Conservation (phyloP, 2,329 filamentous ascomycete species). For the Incumbomyces lentus region DNA sequence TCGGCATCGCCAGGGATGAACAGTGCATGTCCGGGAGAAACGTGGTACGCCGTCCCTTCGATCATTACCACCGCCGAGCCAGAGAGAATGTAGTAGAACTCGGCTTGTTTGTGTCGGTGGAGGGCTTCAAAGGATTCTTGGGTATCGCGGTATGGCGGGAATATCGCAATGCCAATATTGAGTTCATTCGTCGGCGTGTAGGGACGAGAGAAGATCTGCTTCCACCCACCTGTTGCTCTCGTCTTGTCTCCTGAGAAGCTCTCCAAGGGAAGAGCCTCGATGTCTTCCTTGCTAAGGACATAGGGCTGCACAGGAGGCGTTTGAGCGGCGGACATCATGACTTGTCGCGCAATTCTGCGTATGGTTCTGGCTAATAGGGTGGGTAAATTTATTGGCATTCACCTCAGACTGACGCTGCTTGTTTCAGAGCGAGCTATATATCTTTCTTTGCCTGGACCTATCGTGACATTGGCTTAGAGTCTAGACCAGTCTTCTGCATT, state of each 20-base stretch:
- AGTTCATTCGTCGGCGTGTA: neutral
- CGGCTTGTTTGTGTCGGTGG: conserved; percentile 34
- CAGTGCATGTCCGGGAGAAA: conserved; percentile 28
- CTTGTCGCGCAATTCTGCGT: neutral
- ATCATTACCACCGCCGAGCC: conserved; percentile 30
- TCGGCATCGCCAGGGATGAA: conserved; percentile 36
- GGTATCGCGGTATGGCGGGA: neutral
- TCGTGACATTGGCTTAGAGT: too few relatives aligned
- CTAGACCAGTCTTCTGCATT: too few relatives aligned
- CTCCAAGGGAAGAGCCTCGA: neutral
- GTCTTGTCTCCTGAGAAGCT: neutral
- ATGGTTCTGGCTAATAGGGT: too few relatives aligned
- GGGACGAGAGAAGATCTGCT: neutral
- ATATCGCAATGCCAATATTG: neutral
- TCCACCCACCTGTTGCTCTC: neutral
- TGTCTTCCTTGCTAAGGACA: neutral
- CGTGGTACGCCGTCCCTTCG: conserved; percentile 26
- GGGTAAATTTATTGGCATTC: too few relatives aligned
- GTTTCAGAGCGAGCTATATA: too few relatives aligned
- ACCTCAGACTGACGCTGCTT: too few relatives aligned
- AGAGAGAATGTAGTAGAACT: conserved; percentile 33
- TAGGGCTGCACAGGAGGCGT: neutral
- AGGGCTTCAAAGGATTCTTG: neutral
- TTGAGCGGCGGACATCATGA: neutral
- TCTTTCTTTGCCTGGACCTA: too few relatives aligned